phyloP scores from a whole-genome alignment of 2,329 filamentous ascomycete species.

The Mariannaea elegans region DNA sequence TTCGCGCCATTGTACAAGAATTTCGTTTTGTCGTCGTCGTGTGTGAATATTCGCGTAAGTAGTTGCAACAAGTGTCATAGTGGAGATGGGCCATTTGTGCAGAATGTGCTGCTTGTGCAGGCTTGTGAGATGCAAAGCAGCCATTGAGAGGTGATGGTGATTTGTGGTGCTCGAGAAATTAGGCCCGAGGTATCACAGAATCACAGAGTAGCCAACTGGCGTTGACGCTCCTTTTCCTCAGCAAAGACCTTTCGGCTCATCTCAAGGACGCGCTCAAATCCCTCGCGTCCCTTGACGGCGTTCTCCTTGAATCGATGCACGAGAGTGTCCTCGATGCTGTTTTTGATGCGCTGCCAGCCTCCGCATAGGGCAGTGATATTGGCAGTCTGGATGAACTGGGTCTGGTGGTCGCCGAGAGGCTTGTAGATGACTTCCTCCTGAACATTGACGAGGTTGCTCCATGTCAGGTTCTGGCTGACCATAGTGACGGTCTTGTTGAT shows the following conservation, averaged over 20 bases:
- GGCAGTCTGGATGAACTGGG: constrained; percentile 87
- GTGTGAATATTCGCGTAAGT: constrained; percentile 28
- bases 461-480: constrained; percentile 95
- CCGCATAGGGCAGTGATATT: constrained; percentile 94
- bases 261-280: constrained; percentile 92
- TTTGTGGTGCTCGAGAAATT: constrained; percentile 9
- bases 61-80: constrained; percentile 30
- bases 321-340: constrained; percentile 91
- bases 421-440: constrained; percentile 92
- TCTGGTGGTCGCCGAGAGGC: constrained; percentile 67
- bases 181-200: not conserved
- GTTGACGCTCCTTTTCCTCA: constrained; percentile 77
- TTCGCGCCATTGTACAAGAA: constrained; percentile 38
- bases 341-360: constrained; percentile 97
- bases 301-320: constrained; percentile 93
- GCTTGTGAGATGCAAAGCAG: constrained; percentile 2
- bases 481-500: constrained; percentile 87
- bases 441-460: constrained; percentile 87
- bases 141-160: constrained; percentile 16
- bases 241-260: constrained; percentile 93
- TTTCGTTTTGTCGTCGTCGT: constrained; percentile 25
- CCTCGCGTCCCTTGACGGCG: constrained; percentile 87
- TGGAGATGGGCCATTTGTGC: constrained; percentile 36
- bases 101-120: not conserved
- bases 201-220: constrained; percentile 35